These are phyloP conservation scores for Mrakia gelida DNA, from an alignment of 768 basidiomycete species.

Conservation along the genomic window DNA sequence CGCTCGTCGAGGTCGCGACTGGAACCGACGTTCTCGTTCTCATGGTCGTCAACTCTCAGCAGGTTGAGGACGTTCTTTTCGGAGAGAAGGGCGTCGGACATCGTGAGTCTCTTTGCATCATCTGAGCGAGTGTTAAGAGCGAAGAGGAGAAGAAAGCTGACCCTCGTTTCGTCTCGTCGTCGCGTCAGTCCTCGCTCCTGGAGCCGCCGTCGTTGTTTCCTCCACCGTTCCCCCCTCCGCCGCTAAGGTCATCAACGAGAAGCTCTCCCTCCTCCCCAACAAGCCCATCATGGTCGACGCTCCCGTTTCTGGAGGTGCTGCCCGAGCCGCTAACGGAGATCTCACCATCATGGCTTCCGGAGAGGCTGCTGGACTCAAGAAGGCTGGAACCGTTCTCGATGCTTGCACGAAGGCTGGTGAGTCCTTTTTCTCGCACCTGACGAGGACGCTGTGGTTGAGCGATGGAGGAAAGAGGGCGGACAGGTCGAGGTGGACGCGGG, in stretches of 20 bases:
- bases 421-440: not conserved
- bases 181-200: constrained; percentile 26
- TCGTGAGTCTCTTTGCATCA: not conserved
- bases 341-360: constrained; percentile 27
- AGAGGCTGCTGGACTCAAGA: constrained; percentile 17
- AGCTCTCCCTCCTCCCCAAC: constrained; percentile 12
- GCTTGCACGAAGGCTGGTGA: constrained; percentile 18
- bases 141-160: not conserved
- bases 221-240: constrained; percentile 24
- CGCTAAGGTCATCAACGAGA: constrained; percentile 9
- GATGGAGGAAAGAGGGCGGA: too few relatives aligned
- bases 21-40: constrained; percentile 36
- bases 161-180: not conserved
- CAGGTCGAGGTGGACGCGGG: too few relatives aligned
- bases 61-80: constrained; percentile 25
- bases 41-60: constrained; percentile 32
- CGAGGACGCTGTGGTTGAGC: too few relatives aligned
- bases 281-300: constrained; percentile 29
- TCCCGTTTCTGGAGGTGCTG: constrained; percentile 28
- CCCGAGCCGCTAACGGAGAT: constrained; percentile 26
- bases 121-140: not conserved
- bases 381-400: constrained; percentile 22
- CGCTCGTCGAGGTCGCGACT: constrained; percentile 30
- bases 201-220: constrained; percentile 22
- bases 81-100: constrained; percentile 23